These are phyloP conservation scores for Agrocybe chaxingu DNA, from an alignment of 768 basidiomycete genomes.

Conservation along the genomic window DNA sequence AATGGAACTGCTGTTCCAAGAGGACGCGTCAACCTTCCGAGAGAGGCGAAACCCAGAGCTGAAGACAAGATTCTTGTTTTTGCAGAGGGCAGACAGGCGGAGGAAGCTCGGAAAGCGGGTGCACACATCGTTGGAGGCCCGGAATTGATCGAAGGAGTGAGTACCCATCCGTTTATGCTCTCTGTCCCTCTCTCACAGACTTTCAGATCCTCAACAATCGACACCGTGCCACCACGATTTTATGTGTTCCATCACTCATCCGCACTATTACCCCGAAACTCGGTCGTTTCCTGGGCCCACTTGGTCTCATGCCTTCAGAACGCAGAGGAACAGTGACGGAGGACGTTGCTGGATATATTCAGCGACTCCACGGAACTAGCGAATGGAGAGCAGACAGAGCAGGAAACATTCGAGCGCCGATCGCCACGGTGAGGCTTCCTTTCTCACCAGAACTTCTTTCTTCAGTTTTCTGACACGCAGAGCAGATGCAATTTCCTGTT, in stretches of 20 bases:
- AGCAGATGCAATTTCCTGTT: constrained; percentile 68
- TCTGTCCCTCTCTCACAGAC: constrained; percentile 2
- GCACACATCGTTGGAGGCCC: constrained; percentile 89
- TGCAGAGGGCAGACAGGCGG: constrained; percentile 79
- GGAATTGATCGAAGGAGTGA: constrained; percentile 83
- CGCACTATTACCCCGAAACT: constrained; percentile 76
- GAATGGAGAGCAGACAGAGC: constrained; percentile 93
- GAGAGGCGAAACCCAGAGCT: constrained; percentile 68
- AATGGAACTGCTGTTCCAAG: constrained; percentile 83
- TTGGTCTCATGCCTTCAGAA: constrained; percentile 94
- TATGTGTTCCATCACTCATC: constrained; percentile 80
- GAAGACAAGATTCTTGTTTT: constrained; percentile 89
- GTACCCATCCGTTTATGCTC: constrained; percentile 24
- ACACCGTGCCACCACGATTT: constrained; percentile 77
- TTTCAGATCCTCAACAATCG: constrained; percentile 69
- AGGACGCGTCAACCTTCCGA: constrained; percentile 83
- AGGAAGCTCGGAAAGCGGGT: constrained; percentile 82
- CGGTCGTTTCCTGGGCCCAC: constrained; percentile 76
- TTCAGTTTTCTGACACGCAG: neutral
- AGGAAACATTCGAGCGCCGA: constrained; percentile 80
- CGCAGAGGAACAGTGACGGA: constrained; percentile 93
- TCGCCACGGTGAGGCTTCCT: constrained; percentile 59
- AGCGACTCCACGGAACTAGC: constrained; percentile 72
- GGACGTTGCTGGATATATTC: constrained; percentile 79
- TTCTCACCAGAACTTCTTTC: neutral